phyloP scores from a whole-genome alignment of 306 rosid species.

The Dicorynia guianensis region DNA sequence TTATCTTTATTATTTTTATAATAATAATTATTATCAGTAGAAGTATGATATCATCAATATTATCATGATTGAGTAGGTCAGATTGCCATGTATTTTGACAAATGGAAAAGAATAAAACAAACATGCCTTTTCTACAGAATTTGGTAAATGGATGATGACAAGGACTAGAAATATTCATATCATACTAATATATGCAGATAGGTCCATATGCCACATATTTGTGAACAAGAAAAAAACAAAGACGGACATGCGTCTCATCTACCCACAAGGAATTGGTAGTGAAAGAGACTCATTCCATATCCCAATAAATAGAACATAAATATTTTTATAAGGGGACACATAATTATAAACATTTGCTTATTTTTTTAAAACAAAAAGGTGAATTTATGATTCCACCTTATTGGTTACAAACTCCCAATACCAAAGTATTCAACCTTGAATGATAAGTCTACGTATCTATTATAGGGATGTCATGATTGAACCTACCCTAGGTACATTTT shows the following conservation, averaged over 20 bases:
- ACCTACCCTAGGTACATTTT: not conserved
- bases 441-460: slow-evolving; percentile 5
- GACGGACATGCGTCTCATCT: not conserved
- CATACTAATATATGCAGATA: no score
- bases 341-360: not conserved
- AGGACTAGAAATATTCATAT: no score
- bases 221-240: no score
- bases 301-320: not conserved
- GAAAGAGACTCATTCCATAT: not conserved
- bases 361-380: not conserved
- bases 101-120: no score
- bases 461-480: slow-evolving; percentile 15
- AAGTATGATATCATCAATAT: no score
- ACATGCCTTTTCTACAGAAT: no score
- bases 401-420: not conserved
- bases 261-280: not conserved
- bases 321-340: not conserved
- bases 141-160: no score
- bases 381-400: not conserved
- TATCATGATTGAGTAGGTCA: no score
- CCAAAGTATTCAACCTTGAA: not conserved
- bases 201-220: no score
- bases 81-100: no score
- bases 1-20: no score
- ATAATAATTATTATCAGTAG: no score